Evolutionary conservation across 805 yeast species (phyloP).

Genomic region (Starmerella ratchasimensis): DNA sequence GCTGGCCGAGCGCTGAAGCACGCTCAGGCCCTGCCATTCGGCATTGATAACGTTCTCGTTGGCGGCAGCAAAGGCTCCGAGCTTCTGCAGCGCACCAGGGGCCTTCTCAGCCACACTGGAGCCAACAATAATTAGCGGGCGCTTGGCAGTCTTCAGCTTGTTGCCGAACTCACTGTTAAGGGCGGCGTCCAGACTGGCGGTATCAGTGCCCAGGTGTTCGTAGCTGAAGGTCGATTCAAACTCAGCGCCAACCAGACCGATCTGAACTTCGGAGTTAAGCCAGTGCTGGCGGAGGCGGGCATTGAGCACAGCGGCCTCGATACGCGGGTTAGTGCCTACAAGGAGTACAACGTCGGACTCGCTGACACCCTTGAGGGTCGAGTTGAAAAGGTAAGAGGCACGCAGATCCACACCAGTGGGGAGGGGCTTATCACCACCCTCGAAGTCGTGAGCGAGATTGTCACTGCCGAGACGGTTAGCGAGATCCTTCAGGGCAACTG

Average conservation of each 20-base stretch:
- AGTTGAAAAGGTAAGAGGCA: slow-evolving; percentile 67
- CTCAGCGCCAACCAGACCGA: slow-evolving; percentile 59
- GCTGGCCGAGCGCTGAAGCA: slow-evolving; percentile 76
- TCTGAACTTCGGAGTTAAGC: slow-evolving; percentile 51
- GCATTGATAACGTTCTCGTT: slow-evolving; percentile 50
- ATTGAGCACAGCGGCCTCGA: slow-evolving; percentile 78
- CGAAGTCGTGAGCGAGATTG: slow-evolving; percentile 60
- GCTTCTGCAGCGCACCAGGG: slow-evolving; percentile 27
- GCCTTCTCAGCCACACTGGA: slow-evolving; percentile 63
- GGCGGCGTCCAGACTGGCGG: slow-evolving; percentile 43
- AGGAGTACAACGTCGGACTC: slow-evolving; percentile 69
- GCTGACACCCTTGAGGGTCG: slow-evolving; percentile 65
- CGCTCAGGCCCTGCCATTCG: slow-evolving; percentile 70
- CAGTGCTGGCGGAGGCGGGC: slow-evolving; percentile 71
- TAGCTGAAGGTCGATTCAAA: slow-evolving; percentile 66
- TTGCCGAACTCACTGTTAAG: slow-evolving; percentile 55
- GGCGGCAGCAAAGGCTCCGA: slow-evolving; percentile 45
- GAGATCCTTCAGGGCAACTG: slow-evolving; percentile 71
- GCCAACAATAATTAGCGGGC: slow-evolving; percentile 69
- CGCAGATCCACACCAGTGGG: slow-evolving; percentile 62
- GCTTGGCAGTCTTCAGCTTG: slow-evolving; percentile 49
- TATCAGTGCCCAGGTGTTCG: slow-evolving; percentile 49
- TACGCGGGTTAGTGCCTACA: slow-evolving; percentile 79
- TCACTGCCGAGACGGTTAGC: slow-evolving; percentile 67
- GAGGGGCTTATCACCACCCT: slow-evolving; percentile 40